Conservation (phyloP, 2,329 filamentous ascomycete genomes). For the Diaporthe sp. region DNA sequence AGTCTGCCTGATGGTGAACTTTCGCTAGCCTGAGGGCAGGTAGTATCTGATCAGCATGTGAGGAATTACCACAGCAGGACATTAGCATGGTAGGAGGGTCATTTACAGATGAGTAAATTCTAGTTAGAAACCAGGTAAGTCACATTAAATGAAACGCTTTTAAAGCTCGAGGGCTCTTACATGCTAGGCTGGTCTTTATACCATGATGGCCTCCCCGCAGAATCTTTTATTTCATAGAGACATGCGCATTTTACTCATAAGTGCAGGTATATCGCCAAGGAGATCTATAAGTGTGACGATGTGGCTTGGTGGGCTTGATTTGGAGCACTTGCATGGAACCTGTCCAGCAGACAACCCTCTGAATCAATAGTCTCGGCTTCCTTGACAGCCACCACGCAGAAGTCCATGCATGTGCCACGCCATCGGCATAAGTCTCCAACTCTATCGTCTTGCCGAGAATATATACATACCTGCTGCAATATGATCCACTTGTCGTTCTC, state of each 20-base stretch:
- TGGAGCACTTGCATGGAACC: not conserved
- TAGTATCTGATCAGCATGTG: not conserved
- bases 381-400: not conserved
- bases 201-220: no score
- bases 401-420: not conserved
- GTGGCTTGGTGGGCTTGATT: not conserved
- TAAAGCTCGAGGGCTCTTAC: not conserved
- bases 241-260: not conserved
- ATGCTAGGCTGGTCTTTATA: not conserved
- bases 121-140: not conserved
- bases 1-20: slow-evolving; percentile 14
- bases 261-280: not conserved
- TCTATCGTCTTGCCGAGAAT: not conserved
- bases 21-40: not conserved
- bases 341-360: not conserved
- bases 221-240: not conserved
- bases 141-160: not conserved
- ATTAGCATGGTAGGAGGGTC: no score
- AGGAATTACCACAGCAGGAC: not conserved
- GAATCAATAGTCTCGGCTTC: not conserved
- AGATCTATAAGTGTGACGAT: not conserved
- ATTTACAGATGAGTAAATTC: not conserved
- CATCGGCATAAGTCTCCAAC: not conserved
- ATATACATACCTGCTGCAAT: not conserved
- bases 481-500: not conserved